phyloP scores from a whole-genome alignment of 768 basidiomycete species.

The Cystofilobasidium capitatum region DNA sequence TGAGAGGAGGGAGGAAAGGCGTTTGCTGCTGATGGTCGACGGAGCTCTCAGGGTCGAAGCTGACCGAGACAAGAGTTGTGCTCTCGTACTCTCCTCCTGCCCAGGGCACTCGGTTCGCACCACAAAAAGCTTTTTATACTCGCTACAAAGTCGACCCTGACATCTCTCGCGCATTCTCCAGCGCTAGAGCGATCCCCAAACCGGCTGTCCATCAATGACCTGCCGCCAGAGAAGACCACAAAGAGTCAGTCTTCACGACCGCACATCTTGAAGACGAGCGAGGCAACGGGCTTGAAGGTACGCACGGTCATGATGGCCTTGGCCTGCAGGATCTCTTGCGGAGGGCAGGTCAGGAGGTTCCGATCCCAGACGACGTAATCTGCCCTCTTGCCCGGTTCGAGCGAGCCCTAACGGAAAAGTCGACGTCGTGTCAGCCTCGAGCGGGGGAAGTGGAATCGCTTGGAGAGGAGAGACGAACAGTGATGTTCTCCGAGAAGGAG shows the following conservation, averaged over 20 bases:
- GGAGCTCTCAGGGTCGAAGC: no score
- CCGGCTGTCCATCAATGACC: slow-evolving; percentile 15
- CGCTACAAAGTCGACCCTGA: no score
- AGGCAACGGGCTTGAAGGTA: no score
- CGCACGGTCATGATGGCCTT: slow-evolving; percentile 54
- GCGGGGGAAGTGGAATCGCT: background rate
- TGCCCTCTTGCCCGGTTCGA: slow-evolving; percentile 67
- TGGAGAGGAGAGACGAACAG: slow-evolving; percentile 6
- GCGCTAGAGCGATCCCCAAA: background rate
- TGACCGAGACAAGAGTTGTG: no score
- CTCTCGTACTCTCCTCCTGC: no score
- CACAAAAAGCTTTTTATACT: no score
- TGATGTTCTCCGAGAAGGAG: slow-evolving; percentile 45
- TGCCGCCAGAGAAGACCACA: no score
- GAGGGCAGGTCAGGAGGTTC: slow-evolving; percentile 62
- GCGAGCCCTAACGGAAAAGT: slow-evolving; percentile 48
- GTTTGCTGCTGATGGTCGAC: no score
- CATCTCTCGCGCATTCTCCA: no score
- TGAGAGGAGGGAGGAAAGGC: no score
- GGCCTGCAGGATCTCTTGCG: slow-evolving; percentile 54
- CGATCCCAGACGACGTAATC: slow-evolving; percentile 77
- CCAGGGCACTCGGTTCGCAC: no score
- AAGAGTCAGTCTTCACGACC: background rate
- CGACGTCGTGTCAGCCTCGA: background rate
- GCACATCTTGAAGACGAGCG: no score